Base-by-base conservation (phyloP, 805 yeast species). In the Lipomyces yamadae region DNA sequence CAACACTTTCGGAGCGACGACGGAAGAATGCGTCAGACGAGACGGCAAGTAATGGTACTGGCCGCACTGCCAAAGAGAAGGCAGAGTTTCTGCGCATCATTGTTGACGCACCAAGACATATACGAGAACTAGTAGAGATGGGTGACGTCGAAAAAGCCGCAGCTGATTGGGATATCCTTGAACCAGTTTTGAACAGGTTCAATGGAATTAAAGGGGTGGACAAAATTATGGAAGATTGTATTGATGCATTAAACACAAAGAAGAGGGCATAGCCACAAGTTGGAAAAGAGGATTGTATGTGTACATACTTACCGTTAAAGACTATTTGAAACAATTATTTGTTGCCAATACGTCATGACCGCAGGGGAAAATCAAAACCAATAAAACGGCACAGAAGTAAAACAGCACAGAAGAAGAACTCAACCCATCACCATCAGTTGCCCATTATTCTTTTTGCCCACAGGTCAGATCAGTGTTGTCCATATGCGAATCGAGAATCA, bases 1-100 rank as follows among this genome's bases (percentile, higher is more conserved):
- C 70, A 5, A 63, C 70, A 15, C 56, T 68, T 34, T 62, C 62
- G 42, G 64, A 66, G 54, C 37, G 59, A 52, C n/a, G 56, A 18
- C 24, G 59, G 58, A 52, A 48, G 59, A 32, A 13, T 6, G 57
- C n/a, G 8, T 39, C 33, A 10, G 60, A 32, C n/a, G 39, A 29
- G 6, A 18, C 29, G 39, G 7, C 24, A 18, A n/a, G 50, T 10
- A 33, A 7, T 5, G 32, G 55, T 10, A 32, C 8, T 6, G 7
- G 15, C n/a, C 24, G 7, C 39, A 37, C n/a, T 11, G 18, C 10
- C 32, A 48, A 45, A 39, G 55, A 64, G 24, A 42, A 35, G 48
- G 55, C 32, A 33, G 59, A 10, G 10, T 30, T 55, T 37, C 35
- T 66, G 34, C 13, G 59, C 37, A 7, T 29, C 33, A 56, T 67